Conservation (phyloP, 345 rosid genomes). For the Gossypium rotundifolium region DNA sequence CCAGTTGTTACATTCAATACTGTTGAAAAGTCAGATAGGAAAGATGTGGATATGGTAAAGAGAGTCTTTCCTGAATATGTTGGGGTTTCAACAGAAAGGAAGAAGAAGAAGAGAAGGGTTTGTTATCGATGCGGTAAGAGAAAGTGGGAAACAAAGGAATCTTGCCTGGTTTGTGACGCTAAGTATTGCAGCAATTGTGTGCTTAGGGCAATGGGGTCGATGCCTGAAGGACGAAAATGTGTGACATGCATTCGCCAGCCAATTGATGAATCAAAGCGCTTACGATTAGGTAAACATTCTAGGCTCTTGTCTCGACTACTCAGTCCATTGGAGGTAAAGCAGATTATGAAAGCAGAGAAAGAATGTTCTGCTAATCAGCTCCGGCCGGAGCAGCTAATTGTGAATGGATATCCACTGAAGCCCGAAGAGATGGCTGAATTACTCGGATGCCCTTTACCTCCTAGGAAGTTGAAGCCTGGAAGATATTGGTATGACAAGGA, state of each 20-base stretch:
- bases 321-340: constrained; percentile 93
- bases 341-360: constrained; percentile 96
- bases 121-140: constrained; percentile 81
- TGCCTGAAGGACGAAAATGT: constrained; percentile 99
- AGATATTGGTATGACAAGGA: constrained; percentile 98
- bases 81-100: constrained; percentile 54
- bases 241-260: constrained; percentile 77
- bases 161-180: constrained; percentile 87
- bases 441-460: constrained; percentile 72
- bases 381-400: constrained; percentile 82
- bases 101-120: constrained; percentile 44
- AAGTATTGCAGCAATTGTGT: constrained; percentile 90
- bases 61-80: constrained; percentile 51
- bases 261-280: constrained; percentile 82
- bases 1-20: constrained; percentile 80
- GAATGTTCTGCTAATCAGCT: constrained; percentile 93
- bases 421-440: constrained; percentile 88
- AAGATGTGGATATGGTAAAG: constrained; percentile 40
- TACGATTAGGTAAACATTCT: constrained; percentile 67
- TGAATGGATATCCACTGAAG: constrained; percentile 76
- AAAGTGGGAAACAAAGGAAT: constrained; percentile 93
- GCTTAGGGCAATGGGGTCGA: constrained; percentile 97
- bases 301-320: constrained; percentile 72
- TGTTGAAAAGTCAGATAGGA: constrained; percentile 40
- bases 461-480: constrained; percentile 85